A percentile compares a stretch with the other conserved stretches of the same genome.
Conservation (phyloP, 805 yeast species). For the Saccharomycopsis sp. region DNA sequence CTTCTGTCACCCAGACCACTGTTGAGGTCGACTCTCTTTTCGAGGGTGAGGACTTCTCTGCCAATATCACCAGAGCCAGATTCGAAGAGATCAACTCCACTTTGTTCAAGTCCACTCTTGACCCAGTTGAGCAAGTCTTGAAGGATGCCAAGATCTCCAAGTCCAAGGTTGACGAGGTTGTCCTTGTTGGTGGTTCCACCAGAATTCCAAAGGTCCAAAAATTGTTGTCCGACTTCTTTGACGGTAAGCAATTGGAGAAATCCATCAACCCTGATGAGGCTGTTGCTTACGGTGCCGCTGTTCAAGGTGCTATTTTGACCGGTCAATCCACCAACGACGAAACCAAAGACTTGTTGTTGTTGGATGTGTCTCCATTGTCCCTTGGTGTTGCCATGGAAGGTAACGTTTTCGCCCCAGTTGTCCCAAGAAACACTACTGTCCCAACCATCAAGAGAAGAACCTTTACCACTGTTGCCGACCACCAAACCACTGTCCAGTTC, state of each 20-base stretch:
- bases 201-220: conserved; percentile 98
- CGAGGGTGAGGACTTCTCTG: conserved; percentile 93
- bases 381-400: conserved; percentile 99
- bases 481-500: conserved; percentile 97
- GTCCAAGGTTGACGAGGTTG: conserved; percentile 86
- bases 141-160: conserved; percentile 86
- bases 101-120: conserved; percentile 87
- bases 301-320: conserved; percentile 97
- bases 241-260: conserved; percentile 94
- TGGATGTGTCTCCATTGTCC: conserved; percentile 97
- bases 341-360: conserved; percentile 89
- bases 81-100: conserved; percentile 94
- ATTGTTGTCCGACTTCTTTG: conserved; percentile 88
- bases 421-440: conserved; percentile 98
- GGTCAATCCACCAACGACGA: conserved; percentile 80
- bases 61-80: conserved; percentile 94
- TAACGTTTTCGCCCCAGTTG: conserved; percentile 97
- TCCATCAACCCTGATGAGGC: conserved; percentile 99
- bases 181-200: conserved; percentile 97
- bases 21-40: conserved; percentile 93
- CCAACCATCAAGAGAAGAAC: conserved; percentile 99
- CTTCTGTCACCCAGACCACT: conserved; percentile 92
- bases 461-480: conserved; percentile 97
- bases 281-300: conserved; percentile 99
- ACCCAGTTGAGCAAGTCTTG: conserved; percentile 92